Conservation (phyloP, 2,329 filamentous ascomycete species). For the Aspergillus sp. region DNA sequence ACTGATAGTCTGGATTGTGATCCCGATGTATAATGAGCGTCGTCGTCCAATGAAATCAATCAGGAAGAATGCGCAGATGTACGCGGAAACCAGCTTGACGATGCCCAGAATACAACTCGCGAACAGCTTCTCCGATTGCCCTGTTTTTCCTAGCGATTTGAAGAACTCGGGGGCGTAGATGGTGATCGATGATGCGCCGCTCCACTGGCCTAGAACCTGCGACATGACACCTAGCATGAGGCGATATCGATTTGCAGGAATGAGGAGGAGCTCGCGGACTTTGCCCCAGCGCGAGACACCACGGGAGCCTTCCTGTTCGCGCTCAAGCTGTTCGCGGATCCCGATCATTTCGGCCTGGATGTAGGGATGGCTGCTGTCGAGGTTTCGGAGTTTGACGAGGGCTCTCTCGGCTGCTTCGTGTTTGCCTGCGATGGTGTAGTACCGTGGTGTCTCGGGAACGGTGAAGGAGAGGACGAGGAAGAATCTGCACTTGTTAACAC, state of each 20-base stretch:
- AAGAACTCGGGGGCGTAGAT: constrained; percentile 76
- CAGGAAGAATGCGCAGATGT: constrained; percentile 73
- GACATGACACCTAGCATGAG: constrained; percentile 67
- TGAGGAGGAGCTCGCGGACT: constrained; percentile 66
- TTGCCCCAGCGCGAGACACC: constrained; percentile 65
- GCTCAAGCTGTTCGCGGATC: constrained; percentile 66
- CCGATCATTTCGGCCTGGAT: constrained; percentile 61
- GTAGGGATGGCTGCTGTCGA: constrained; percentile 61
- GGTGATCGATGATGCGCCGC: constrained; percentile 71
- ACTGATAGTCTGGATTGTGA: constrained; percentile 58
- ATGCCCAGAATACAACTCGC: constrained; percentile 75
- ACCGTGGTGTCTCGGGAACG: constrained; percentile 69
- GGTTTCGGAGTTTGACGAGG: constrained; percentile 58
- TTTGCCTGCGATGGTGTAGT: constrained; percentile 64
- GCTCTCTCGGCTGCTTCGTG: constrained; percentile 47
- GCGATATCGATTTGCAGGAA: constrained; percentile 69
- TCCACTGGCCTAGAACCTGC: constrained; percentile 66
- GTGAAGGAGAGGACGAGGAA: constrained; percentile 70
- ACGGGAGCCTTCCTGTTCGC: constrained; percentile 69
- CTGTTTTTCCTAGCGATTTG: constrained; percentile 67
- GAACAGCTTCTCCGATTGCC: constrained; percentile 67
- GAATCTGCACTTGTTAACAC: constrained; percentile 68
- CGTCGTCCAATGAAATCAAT: constrained; percentile 78
- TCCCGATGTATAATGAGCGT: constrained; percentile 62
- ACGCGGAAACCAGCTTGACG: constrained; percentile 66